Base-by-base conservation (phyloP, 2,329 filamentous ascomycete genomes). In the Colletotrichum sp. region DNA sequence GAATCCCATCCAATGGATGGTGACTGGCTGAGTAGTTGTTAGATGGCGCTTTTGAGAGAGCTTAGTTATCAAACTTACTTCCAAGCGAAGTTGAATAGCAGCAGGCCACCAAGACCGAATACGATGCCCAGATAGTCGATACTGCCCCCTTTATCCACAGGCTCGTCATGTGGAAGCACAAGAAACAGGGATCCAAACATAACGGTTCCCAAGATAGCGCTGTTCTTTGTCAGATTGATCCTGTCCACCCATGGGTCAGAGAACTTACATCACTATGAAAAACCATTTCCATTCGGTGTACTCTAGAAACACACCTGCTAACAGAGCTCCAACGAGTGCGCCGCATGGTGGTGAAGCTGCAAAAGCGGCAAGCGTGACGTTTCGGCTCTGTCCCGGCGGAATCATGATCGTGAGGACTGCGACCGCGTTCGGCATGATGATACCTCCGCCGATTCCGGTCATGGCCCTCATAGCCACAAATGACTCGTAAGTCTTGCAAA, bases 381-480 rank as follows among this genome's bases (percentile, higher is more conserved):
- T 89, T 14, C 88, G 84, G 59, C 81, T 80, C 14, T 81, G 81
- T 0, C 89, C 89, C 0, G 88, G 88, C 1, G 87, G 86, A 21
- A 89, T 85, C 43, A 85, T 89, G 30, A 84, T 86, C 0, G 84
- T 85, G 18, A 91, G 82, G 66, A 90, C 85, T 0, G 89, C 89
- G 0, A 91, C 84, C 0, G 87, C 86, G 77, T 90, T 91, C 0
- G 89, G 89, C 81, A 90, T 85, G n/a, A 90, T 80, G 18, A 89
- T 82, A 0, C 86, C 89, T 2, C 87, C 89, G 1, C 90, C 89
- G 13, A 90, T 84, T n/a, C 43, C 43, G 10, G 43, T 48, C 43
- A 48, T 48, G n/a, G 43, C 43, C 3, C 43, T 21, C 43, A 48
- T 48, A 13, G 43, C 43, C n/a, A 48, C 18, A 21, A 48, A 48